These are phyloP conservation scores for Gossypium trilobum DNA, from an alignment of 441 rosid genomes.

Conservation along the genomic window DNA sequence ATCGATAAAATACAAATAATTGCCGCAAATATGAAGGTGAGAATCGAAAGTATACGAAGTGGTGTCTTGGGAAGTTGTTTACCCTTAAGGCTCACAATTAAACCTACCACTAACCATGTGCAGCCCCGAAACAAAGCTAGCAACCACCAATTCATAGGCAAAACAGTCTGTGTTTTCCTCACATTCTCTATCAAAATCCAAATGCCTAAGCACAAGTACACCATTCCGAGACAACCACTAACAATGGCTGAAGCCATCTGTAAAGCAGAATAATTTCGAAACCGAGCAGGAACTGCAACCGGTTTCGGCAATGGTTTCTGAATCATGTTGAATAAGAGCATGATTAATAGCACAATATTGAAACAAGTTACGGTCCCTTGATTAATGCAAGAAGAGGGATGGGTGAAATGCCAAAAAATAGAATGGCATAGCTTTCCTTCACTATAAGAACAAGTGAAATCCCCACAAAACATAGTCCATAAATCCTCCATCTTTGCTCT, in stretches of 20 bases:
- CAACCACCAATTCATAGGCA: slow-evolving; percentile 50
- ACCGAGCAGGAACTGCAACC: slow-evolving; percentile 20
- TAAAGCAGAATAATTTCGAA: slow-evolving; percentile 26
- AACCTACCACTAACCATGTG: slow-evolving; percentile 49
- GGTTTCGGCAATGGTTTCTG: slow-evolving; percentile 34
- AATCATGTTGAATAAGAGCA: slow-evolving; percentile 38
- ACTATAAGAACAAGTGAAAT: slow-evolving; percentile 25
- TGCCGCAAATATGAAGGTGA: slow-evolving; percentile 43
- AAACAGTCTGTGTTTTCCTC: slow-evolving; percentile 30
- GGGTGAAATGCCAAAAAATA: slow-evolving; percentile 17
- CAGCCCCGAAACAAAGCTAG: slow-evolving; percentile 45
- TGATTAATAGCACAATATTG: slow-evolving; percentile 38
- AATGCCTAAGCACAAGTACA: slow-evolving; percentile 44
- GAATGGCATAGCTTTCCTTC: slow-evolving; percentile 23
- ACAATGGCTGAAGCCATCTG: slow-evolving; percentile 43
- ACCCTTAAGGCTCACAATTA: slow-evolving; percentile 40
- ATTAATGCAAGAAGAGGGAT: slow-evolving; percentile 44
- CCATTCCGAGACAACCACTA: slow-evolving; percentile 60
- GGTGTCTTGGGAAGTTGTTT: slow-evolving; percentile 29
- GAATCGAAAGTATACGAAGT: slow-evolving; percentile 41
- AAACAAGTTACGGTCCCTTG: slow-evolving; percentile 43
- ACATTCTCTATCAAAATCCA: slow-evolving; percentile 54
- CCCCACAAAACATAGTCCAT: slow-evolving; percentile 51
- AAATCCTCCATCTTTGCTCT: slow-evolving; percentile 27
- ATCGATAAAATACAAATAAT: slow-evolving; percentile 41